Percentiles rank a stretch among this genome's conserved stretches.
These are phyloP conservation scores for Polygonum maritimum DNA, from an alignment of 148 eudicot genomes.

Conservation along the genomic window DNA sequence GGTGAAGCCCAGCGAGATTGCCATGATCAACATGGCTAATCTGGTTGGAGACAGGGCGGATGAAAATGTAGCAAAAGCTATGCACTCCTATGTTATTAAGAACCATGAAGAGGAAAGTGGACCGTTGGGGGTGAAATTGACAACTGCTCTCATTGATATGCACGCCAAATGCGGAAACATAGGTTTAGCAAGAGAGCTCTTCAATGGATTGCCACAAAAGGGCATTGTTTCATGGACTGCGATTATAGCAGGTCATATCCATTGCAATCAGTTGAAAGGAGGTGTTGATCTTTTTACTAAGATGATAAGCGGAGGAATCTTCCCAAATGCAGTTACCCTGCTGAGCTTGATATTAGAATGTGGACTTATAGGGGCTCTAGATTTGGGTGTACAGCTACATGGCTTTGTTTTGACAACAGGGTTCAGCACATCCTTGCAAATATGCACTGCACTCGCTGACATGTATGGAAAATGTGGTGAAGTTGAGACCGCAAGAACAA, in stretches of 20 bases:
- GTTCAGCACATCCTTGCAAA: slow-evolving; percentile 14
- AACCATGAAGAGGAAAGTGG: not conserved
- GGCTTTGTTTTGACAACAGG: slow-evolving; percentile 21
- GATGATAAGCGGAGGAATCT: slow-evolving; percentile 33
- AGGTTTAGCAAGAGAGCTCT: slow-evolving; percentile 28
- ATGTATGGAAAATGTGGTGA: slow-evolving; percentile 31
- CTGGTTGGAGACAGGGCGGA: slow-evolving; percentile 15
- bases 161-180: slow-evolving; percentile 49
- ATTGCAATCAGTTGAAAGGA: slow-evolving; percentile 25
- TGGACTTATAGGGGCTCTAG: slow-evolving; percentile 37
- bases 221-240: slow-evolving; percentile 48
- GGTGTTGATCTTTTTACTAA: slow-evolving; percentile 25
- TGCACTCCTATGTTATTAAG: slow-evolving; percentile 25
- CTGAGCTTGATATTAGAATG: slow-evolving; percentile 44
- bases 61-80: slow-evolving; percentile 9
- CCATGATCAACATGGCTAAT: slow-evolving; percentile 20
- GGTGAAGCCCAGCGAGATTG: slow-evolving; percentile 24
- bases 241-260: slow-evolving; percentile 46
- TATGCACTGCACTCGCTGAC: slow-evolving; percentile 29
- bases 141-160: slow-evolving; percentile 35
- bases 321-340: slow-evolving; percentile 49
- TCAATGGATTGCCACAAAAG: slow-evolving; percentile 29
- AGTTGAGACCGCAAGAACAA: slow-evolving; percentile 6
- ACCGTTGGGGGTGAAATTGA: slow-evolving; percentile 11
- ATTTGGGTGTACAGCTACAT: slow-evolving; percentile 35